Evolutionary conservation across 768 basidiomycete genomes (phyloP), one percentile per base, ranked within the genome.

Genomic region (Dioszegia hungarica): DNA sequence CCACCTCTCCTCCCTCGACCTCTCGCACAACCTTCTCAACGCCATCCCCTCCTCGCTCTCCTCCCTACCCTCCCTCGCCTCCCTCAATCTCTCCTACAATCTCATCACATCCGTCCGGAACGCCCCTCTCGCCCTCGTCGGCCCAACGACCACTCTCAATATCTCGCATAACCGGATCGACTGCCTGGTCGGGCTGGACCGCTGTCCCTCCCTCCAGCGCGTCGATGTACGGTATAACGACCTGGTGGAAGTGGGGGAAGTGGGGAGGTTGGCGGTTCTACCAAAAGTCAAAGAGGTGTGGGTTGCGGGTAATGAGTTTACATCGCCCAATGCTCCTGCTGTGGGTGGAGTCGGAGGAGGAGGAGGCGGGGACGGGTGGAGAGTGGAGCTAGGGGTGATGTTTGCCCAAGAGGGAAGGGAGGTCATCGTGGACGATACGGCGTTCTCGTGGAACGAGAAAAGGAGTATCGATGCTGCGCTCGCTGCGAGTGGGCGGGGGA

Each of bases 41-140:
- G 87, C 89, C 28, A 82, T 93, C n/a, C 91, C 91, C 0, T 75
- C 86, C 1, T 87, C 86, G 20, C 81, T 94, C 29, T 82, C 84
- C 15, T 71, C 79, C 5, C 82, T 99, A 22, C 83, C 85, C 68
- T 87, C 86, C 61, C 87, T 99, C 50, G 77, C 84, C 52, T 89
- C 88, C n/a, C 85, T 99, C 65, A 93, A 95, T 77, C 83, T 99
- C n/a, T 82, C 89, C 15, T 88, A 93, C 76, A 99, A 99, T 78
- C 90, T 99, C 84, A 91, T 99, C 64, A 91, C 94, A n/a, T 92
- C 93, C 17, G 86, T 98, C 17, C 82, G 92, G 3, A 88, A 89
- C 27, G 89, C 95, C 56, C 88, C 91, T 69, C 19, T 31, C 4
- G 82, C 82, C 34, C 83, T 85, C 50, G 81, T 97, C 34, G 89